Evolutionary conservation across 345 rosid species (phyloP), one percentile per base, ranked within the genome.

Genomic region (Aquilaria malaccensis): DNA sequence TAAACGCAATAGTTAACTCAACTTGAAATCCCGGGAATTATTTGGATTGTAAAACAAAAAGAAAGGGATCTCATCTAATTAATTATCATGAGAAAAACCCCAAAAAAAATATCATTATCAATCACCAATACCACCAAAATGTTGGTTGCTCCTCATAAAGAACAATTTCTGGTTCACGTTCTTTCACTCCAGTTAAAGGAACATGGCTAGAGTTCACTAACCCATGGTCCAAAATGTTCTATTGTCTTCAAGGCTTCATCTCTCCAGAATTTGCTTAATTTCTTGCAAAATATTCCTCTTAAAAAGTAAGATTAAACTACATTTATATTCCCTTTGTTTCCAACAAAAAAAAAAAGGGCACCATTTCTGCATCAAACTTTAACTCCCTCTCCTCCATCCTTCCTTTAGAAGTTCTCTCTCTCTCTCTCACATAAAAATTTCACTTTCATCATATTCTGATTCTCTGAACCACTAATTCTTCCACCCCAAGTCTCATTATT

Each of bases 71-170:
- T 9, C 59, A n/a, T 11, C 6, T 0, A 0, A 13, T 51, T 13
- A 12, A 31, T 52, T 14, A 2, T 33, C 43, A 37, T 37, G 43
- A 37, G 43, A 37, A 37, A 37, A 37, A 1, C 7, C 5, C 5
- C 3, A 37, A 37, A 37, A 37, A 33, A 10, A 62, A 61, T 66
- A 37, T 67, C 74, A 55, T 68, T 67, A 62, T 59, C 50, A 58
- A 71, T 62, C 72, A 33, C 60, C 50, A 60, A 63, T 47, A 56
- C 56, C 45, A 6, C 52, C 45, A 32, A 30, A 64, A 64, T 49
- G 60, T 62, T 72, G 48, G 79, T 55, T 70, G 64, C 59, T 63
- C 63, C 60, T 45, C 72, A 55, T 62, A 65, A 67, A 70, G 71
- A 54, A 58, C 52, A 37, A 54, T 41, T 59, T 30, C 52, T 60